A percentile compares a stretch with the other conserved stretches of the same genome.
Conservation (phyloP, 306 rosid species). For the Hippophae rhamnoides region DNA sequence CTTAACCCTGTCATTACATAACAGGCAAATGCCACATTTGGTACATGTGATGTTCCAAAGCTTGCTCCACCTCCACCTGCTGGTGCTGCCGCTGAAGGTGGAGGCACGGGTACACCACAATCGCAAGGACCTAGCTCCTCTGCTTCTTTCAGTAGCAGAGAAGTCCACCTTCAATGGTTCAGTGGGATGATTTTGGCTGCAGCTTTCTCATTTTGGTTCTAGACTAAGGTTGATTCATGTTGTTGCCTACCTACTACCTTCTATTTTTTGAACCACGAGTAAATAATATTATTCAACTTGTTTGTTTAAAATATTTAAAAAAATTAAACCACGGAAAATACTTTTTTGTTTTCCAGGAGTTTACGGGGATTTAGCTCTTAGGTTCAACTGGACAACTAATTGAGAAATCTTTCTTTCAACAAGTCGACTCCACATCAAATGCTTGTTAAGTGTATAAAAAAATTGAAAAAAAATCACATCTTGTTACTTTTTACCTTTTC, state of each 20-base stretch:
- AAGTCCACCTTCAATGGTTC: conserved; percentile 28
- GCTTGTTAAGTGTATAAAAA: no score
- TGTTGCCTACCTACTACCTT: neutral
- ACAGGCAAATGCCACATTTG: conserved; percentile 56
- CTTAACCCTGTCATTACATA: conserved; percentile 10
- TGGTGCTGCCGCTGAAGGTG: conserved; percentile 5
- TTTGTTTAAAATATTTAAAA: conserved; percentile 1
- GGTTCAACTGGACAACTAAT: no score
- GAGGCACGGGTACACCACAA: conserved; percentile 8
- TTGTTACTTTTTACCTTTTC: no score
- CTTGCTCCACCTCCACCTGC: conserved; percentile 95
- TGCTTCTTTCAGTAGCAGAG: conserved; percentile 25
- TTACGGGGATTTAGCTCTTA: no score
- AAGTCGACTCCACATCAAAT: no score
- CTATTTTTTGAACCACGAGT: conserved; percentile 19
- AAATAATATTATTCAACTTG: conserved; percentile 11
- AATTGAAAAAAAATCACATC: no score
- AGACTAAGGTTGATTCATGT: conserved; percentile 19
- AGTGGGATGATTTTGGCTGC: conserved; percentile 31
- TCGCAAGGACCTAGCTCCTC: conserved; percentile 3
- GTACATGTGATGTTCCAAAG: conserved; percentile 66
- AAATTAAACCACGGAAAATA: no score
- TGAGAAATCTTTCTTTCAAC: no score
- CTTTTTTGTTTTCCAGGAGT: no score
- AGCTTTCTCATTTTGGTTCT: conserved; percentile 25